These are phyloP conservation scores for Leishmania arabica DNA, from an alignment of 208 protist species.

Conservation along the genomic window DNA sequence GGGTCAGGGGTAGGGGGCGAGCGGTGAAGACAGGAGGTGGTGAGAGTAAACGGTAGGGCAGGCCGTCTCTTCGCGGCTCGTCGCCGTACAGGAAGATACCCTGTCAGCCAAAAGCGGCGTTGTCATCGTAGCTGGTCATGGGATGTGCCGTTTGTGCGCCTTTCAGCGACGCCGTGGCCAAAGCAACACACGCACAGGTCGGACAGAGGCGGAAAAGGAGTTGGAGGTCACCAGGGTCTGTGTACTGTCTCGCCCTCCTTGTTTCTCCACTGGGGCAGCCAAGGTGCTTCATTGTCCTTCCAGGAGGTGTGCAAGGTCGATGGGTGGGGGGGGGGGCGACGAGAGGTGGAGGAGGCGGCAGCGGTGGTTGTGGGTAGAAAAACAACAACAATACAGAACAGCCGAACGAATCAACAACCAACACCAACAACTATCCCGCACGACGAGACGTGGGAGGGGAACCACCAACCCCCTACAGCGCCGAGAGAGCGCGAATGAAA, in stretches of 20 bases:
- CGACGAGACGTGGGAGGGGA: not conserved
- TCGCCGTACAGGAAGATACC: not conserved
- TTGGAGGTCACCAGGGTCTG: not conserved
- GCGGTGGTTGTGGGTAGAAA: not conserved
- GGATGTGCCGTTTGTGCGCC: not conserved
- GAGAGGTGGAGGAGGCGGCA: not conserved
- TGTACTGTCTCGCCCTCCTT: not conserved
- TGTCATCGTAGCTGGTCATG: not conserved
- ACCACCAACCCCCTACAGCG: not conserved
- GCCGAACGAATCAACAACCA: not conserved
- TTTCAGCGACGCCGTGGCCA: not conserved
- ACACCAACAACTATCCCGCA: not conserved
- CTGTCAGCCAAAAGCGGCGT: not conserved
- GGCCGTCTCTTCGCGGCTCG: not conserved
- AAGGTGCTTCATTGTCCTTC: not conserved
- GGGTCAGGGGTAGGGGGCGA: not conserved
- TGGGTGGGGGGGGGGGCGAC: not conserved
- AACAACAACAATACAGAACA: not conserved
- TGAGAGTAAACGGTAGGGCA: not conserved
- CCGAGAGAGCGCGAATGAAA: conserved; percentile 10
- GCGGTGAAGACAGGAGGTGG: not conserved
- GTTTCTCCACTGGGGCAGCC: not conserved
- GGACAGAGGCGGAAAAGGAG: not conserved
- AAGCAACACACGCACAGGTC: not conserved
- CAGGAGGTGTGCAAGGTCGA: not conserved